Evolutionary conservation across 2,329 filamentous ascomycete genomes (phyloP).

Genomic region (Gaeumannomyces sp.): DNA sequence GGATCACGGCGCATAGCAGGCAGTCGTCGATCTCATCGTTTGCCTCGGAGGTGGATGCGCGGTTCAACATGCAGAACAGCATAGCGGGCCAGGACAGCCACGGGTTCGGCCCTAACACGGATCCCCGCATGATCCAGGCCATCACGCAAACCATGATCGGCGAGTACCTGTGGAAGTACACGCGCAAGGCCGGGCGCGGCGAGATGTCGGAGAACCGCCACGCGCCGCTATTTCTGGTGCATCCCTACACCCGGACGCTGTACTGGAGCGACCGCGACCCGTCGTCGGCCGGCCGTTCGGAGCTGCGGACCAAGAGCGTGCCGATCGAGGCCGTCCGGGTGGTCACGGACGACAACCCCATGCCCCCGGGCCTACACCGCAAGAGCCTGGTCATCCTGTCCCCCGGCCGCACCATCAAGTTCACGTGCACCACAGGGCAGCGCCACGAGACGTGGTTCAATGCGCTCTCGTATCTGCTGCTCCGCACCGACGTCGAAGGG

Average conservation of each 20-base stretch:
- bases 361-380: constrained; percentile 87
- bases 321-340: constrained; percentile 89
- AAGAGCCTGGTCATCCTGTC: constrained; percentile 91
- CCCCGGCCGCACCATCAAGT: constrained; percentile 82
- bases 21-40: constrained; percentile 93
- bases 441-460: constrained; percentile 99
- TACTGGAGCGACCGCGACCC: constrained; percentile 97
- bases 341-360: constrained; percentile 88
- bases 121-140: constrained; percentile 97
- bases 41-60: constrained; percentile 82
- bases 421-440: constrained; percentile 89
- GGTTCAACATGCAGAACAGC: constrained; percentile 71
- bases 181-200: constrained; percentile 82
- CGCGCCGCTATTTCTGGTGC: constrained; percentile 96
- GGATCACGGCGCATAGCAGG: constrained; percentile 40
- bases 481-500: constrained; percentile 65
- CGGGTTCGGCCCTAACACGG: constrained; percentile 66
- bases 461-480: constrained; percentile 83
- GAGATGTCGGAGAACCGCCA: constrained; percentile 87
- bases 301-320: constrained; percentile 80
- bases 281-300: constrained; percentile 64
- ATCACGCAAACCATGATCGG: constrained; percentile 99
- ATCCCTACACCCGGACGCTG: constrained; percentile 90
- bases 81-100: constrained; percentile 41
- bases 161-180: constrained; percentile 99